Conservation (phyloP, 177 flowering plant genomes). For the Vitis hybrid region DNA sequence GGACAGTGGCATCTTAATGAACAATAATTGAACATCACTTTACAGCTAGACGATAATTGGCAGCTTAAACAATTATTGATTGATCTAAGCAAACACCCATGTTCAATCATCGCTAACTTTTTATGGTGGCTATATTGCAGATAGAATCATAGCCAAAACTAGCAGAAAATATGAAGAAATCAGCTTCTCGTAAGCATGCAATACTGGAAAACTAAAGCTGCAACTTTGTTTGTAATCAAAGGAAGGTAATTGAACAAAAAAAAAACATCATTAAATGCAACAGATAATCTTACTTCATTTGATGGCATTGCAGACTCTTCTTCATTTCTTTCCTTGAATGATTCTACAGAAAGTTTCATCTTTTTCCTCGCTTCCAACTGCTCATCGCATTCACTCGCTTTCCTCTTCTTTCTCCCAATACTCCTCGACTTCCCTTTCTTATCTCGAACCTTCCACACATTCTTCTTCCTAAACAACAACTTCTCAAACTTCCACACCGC, state of each 20-base stretch:
- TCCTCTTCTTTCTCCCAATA: conserved; percentile 44
- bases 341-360: no score
- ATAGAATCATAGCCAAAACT: neutral
- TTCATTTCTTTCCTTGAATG: conserved; percentile 18
- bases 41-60: no score
- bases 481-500: conserved; percentile 71
- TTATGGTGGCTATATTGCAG: neutral
- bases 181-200: neutral
- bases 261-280: neutral
- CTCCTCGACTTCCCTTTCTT: conserved; percentile 41
- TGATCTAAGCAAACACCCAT: no score
- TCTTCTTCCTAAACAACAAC: conserved; percentile 64
- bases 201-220: neutral
- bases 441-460: conserved; percentile 78
- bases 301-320: neutral
- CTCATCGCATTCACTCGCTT: conserved; percentile 9
- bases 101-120: no score
- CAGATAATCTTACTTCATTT: conserved; percentile 15
- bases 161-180: neutral
- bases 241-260: neutral
- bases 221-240: neutral
- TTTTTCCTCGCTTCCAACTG: no score
- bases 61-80: no score
- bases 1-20: no score
- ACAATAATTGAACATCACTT: no score